A percentile compares a stretch with the other conserved stretches of the same genome.
These are phyloP conservation scores for Cercospora zeae-maydis DNA, from an alignment of 2,329 filamentous ascomycete genomes.

Conservation along the genomic window DNA sequence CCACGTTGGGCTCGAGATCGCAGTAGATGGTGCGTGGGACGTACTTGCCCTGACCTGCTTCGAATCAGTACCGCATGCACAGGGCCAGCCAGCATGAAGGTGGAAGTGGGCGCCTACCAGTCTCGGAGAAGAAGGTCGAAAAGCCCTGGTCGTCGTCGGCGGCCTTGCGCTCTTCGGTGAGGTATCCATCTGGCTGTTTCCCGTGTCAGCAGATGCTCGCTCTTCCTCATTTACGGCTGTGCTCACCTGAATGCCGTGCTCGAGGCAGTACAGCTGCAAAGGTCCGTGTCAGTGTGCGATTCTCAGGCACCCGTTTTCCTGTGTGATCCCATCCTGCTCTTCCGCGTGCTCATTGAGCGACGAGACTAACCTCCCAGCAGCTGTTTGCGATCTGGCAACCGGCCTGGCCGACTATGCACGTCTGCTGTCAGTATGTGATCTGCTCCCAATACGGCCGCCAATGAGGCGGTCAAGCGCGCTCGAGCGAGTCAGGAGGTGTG, in stretches of 20 bases:
- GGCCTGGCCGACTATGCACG: slow-evolving; percentile 88
- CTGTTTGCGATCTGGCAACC: slow-evolving; percentile 99
- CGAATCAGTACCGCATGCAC: slow-evolving; percentile 53
- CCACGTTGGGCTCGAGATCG: slow-evolving; percentile 99
- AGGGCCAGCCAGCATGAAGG: too few relatives aligned
- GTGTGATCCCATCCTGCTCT: slow-evolving; percentile 14
- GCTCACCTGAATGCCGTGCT: slow-evolving; percentile 97
- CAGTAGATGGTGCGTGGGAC: slow-evolving; percentile 98
- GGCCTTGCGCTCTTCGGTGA: slow-evolving; percentile 96
- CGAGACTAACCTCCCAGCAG: slow-evolving; percentile 93
- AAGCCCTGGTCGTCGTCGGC: slow-evolving; percentile 93
- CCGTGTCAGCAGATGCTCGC: slow-evolving; percentile 22
- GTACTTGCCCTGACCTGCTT: slow-evolving; percentile 90
- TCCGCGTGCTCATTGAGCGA: slow-evolving; percentile 19
- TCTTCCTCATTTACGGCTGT: slow-evolving; percentile 6
- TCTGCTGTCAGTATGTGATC: slow-evolving; percentile 49
- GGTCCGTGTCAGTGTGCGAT: slow-evolving; percentile 32
- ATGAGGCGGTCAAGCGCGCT: slow-evolving; percentile 43
- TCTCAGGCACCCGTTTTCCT: slow-evolving; percentile 32
- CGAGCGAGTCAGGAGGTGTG: slow-evolving; percentile 32
- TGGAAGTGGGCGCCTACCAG: slow-evolving; percentile 59
- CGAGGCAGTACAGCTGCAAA: slow-evolving; percentile 92
- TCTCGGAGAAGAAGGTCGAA: slow-evolving; percentile 99
- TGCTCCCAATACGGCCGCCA: slow-evolving; percentile 14
- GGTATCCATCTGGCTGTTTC: slow-evolving; percentile 87